Conservation (phyloP, 129 eudicot species). For the Pulicaria dysenterica region DNA sequence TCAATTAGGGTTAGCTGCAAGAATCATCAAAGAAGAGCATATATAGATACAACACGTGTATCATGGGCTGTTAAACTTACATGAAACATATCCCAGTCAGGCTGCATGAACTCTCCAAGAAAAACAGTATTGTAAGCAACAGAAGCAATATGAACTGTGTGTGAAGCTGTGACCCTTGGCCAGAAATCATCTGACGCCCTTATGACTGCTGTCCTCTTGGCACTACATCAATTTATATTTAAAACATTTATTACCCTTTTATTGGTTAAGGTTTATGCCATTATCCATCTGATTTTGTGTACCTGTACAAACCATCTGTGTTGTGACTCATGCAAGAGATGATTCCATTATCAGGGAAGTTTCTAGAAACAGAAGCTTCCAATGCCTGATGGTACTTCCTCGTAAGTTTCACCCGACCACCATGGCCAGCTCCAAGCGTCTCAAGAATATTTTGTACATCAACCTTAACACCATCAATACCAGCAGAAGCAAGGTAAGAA, state of each 20-base stretch:
- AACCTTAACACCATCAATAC: conserved; percentile 92
- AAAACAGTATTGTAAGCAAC: conserved; percentile 88
- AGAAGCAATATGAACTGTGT: conserved; percentile 92
- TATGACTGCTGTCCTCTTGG: conserved; percentile 71
- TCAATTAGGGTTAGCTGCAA: conserved; percentile 20
- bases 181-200: conserved; percentile 97
- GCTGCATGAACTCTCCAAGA: conserved; percentile 97
- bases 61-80: conserved; percentile 48
- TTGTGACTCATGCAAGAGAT: conserved; percentile 97
- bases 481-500: conserved; percentile 78
- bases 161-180: conserved; percentile 92
- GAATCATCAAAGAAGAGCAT: not conserved
- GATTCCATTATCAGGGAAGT: conserved; percentile 82
- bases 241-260: not conserved
- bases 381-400: conserved; percentile 86
- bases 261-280: not conserved
- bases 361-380: conserved; percentile 76
- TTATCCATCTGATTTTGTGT: conserved; percentile 3
- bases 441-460: conserved; percentile 88
- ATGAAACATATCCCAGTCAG: conserved; percentile 99
- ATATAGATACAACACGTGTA: not conserved
- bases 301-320: conserved; percentile 93
- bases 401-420: conserved; percentile 84
- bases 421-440: conserved; percentile 91
- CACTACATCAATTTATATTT: conserved; percentile 41